These are phyloP conservation scores for Stygiomarasmius scandens DNA, from an alignment of 1,284 basidiomycete species.

Conservation along the genomic window DNA sequence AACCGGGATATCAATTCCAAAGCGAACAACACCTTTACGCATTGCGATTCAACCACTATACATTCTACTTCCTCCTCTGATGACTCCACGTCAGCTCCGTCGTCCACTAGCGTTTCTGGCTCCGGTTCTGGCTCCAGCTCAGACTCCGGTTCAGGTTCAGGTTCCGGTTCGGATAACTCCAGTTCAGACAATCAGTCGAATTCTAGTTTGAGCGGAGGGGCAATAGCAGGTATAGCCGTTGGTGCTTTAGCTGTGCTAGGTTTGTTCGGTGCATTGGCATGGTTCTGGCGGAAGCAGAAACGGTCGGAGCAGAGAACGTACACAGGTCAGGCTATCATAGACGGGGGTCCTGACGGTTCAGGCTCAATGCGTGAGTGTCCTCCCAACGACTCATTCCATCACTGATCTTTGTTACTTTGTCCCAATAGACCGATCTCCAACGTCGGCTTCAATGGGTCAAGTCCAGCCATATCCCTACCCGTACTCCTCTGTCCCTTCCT, in stretches of 20 bases:
- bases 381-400: too few relatives aligned
- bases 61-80: slow-evolving; percentile 12
- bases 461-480: not conserved
- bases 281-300: slow-evolving; percentile 1
- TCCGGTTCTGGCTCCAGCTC: not conserved
- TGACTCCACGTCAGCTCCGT: slow-evolving; percentile 3
- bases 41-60: slow-evolving; percentile 23
- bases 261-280: slow-evolving; percentile 10
- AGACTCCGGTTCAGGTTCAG: too few relatives aligned
- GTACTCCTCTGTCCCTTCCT: not conserved
- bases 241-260: slow-evolving; percentile 12
- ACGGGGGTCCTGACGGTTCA: too few relatives aligned
- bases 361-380: too few relatives aligned
- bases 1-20: slow-evolving; percentile 20
- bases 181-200: not conserved
- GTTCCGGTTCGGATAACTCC: not conserved
- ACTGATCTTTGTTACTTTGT: too few relatives aligned
- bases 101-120: slow-evolving; percentile 1
- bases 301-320: not conserved
- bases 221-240: slow-evolving; percentile 22
- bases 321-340: slow-evolving; percentile 10
- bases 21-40: slow-evolving; percentile 30
- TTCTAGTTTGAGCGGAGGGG: slow-evolving; percentile 13
- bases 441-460: not conserved
- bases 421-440: too few relatives aligned